Conservation (phyloP, 108 stramenopile species). For the Cyclotella baltica region DNA sequence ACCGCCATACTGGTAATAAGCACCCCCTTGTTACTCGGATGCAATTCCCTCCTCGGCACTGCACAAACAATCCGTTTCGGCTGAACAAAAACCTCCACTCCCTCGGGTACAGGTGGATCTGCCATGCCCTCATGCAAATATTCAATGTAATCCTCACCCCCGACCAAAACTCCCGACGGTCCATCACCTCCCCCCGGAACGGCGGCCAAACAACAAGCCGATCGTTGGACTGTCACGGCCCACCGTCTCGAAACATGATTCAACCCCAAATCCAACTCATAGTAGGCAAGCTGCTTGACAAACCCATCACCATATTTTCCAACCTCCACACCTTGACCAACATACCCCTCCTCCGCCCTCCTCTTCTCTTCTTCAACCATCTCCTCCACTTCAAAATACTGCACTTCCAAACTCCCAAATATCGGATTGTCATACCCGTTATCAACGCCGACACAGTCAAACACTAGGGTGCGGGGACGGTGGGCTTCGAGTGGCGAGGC, state of each 20-base stretch:
- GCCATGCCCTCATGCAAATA: conserved; percentile 91
- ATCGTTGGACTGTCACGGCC: conserved; percentile 71
- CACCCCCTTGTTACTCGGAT: conserved; percentile 77
- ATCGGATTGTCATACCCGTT: conserved; percentile 98
- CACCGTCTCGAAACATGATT: conserved; percentile 97
- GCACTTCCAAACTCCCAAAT: conserved; percentile 95
- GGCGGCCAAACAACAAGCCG: conserved; percentile 89
- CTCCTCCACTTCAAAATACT: conserved; percentile 91
- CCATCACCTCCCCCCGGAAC: conserved; percentile 95
- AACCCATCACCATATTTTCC: conserved; percentile 51
- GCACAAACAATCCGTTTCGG: conserved; percentile 62
- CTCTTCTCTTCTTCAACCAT: conserved; percentile 30
- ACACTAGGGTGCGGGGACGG: conserved; percentile 83
- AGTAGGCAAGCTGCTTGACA: conserved; percentile 84
- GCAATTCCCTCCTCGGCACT: conserved; percentile 83
- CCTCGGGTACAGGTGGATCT: conserved; percentile 6
- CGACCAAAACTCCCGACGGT: conserved; percentile 95
- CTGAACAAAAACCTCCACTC: background rate
- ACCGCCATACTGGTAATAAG: conserved; percentile 85
- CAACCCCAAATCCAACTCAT: conserved; percentile 98
- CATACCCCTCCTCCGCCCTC: conserved; percentile 25
- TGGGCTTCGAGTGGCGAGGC: conserved; percentile 97
- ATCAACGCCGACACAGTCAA: conserved; percentile 91
- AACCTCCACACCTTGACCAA: conserved; percentile 41
- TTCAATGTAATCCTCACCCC: conserved; percentile 92